Evolutionary conservation across 345 rosid species (phyloP).

Genomic region (Sonneratia alba): DNA sequence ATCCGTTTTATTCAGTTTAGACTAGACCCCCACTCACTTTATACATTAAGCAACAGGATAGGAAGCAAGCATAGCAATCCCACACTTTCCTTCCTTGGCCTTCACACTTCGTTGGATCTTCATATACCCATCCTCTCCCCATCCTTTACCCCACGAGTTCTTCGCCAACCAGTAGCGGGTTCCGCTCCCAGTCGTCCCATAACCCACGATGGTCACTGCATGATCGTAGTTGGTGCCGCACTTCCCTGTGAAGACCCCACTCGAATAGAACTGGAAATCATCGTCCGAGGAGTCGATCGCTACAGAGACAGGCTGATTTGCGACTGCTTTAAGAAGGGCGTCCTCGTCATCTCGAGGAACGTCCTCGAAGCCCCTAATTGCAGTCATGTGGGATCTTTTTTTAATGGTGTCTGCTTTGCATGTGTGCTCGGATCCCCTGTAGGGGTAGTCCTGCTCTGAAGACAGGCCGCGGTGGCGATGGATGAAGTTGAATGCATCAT

Average conservation of each 20-base stretch:
- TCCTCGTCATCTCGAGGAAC: slow-evolving; percentile 42
- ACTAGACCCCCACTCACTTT: too few relatives aligned
- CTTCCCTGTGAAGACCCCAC: slow-evolving; percentile 37
- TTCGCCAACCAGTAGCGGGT: slow-evolving; percentile 47
- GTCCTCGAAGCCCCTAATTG: slow-evolving; percentile 30
- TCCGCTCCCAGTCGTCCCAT: slow-evolving; percentile 19
- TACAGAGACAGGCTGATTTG: slow-evolving; percentile 47
- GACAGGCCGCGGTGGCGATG: slow-evolving; percentile 32
- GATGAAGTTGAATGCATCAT: slow-evolving; percentile 41
- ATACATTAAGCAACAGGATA: too few relatives aligned
- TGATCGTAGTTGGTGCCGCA: slow-evolving; percentile 36
- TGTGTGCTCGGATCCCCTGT: slow-evolving; percentile 22
- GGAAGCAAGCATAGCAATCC: slow-evolving; percentile 36
- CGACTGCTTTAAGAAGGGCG: slow-evolving; percentile 46
- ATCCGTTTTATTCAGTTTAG: too few relatives aligned
- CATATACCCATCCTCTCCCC: slow-evolving; percentile 61
- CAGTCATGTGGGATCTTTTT: slow-evolving; percentile 8
- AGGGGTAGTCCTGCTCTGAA: slow-evolving; percentile 40
- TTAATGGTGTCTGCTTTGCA: slow-evolving; percentile 21
- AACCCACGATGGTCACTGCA: slow-evolving; percentile 44
- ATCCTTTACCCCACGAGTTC: slow-evolving; percentile 53
- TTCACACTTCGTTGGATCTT: slow-evolving; percentile 30
- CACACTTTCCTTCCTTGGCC: slow-evolving; percentile 36
- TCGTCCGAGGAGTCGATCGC: slow-evolving; percentile 34
- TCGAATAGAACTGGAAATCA: slow-evolving; percentile 36